Conservation (phyloP, 768 basidiomycete species). For the Boletus eberwhitei region DNA sequence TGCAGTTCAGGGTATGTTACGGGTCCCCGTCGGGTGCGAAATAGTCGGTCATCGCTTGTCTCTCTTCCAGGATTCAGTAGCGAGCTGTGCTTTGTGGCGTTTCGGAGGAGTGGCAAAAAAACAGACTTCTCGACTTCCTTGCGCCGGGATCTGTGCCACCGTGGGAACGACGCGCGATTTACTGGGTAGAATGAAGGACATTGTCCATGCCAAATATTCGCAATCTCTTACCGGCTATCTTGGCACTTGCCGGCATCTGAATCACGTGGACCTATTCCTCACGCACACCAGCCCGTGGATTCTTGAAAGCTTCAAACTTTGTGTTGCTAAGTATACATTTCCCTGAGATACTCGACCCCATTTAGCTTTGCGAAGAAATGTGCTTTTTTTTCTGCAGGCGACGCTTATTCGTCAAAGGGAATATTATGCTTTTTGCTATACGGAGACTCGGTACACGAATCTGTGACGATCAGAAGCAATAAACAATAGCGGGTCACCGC, state of each 20-base stretch:
- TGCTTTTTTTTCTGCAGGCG: slow-evolving; percentile 10
- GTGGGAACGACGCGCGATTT: slow-evolving; percentile 9
- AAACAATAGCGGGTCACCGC: slow-evolving; percentile 2
- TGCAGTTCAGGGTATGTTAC: not conserved
- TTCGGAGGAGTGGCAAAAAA: slow-evolving; percentile 5
- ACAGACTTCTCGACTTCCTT: slow-evolving; percentile 20
- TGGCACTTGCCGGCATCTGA: not conserved
- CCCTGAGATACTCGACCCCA: not conserved
- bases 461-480: slow-evolving; percentile 14
- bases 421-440: not conserved
- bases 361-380: not conserved
- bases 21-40: not conserved
- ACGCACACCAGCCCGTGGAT: no score
- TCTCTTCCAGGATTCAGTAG: not conserved
- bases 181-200: slow-evolving; percentile 7
- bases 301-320: not conserved
- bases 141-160: slow-evolving; percentile 10
- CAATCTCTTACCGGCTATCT: not conserved
- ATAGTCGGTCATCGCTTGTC: not conserved
- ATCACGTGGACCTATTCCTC: not conserved
- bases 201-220: not conserved
- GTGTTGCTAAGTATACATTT: not conserved
- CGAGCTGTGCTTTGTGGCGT: slow-evolving; percentile 27
- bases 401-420: slow-evolving; percentile 14
- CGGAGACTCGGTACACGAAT: not conserved